A percentile compares a stretch with the other conserved stretches of the same genome.
Evolutionary conservation across 305 asterid species (phyloP).

Genomic region (Fraxinus dipetala): DNA sequence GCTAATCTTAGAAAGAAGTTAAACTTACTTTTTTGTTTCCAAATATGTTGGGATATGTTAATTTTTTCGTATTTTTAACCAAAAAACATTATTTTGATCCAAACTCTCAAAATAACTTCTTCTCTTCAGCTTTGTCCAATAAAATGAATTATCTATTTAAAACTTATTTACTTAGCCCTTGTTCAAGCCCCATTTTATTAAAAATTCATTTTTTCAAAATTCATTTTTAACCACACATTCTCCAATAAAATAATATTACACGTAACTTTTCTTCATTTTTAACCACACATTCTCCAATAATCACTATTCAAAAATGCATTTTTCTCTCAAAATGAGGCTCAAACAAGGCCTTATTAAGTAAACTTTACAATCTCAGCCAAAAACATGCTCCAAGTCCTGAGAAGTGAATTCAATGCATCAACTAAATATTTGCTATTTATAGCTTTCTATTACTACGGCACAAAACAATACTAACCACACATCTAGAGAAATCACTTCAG

Average conservation of each 20-base stretch:
- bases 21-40: neutral
- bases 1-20: neutral
- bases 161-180: neutral
- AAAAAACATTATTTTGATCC: neutral
- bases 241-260: too few relatives aligned
- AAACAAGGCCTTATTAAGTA: neutral
- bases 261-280: too few relatives aligned
- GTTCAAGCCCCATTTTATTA: too few relatives aligned
- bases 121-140: neutral
- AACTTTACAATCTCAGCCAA: neutral
- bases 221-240: too few relatives aligned
- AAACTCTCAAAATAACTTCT: neutral
- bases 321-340: neutral
- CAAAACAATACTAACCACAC: neutral
- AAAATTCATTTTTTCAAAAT: too few relatives aligned
- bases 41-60: neutral
- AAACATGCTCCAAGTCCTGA: neutral
- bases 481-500: neutral
- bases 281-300: neutral
- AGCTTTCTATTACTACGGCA: neutral
- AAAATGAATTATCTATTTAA: neutral
- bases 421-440: neutral
- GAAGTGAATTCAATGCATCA: neutral
- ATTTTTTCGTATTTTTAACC: neutral
- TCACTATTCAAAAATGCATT: neutral